Conservation (phyloP, 345 rosid species). For the Dovyalis caffra region DNA sequence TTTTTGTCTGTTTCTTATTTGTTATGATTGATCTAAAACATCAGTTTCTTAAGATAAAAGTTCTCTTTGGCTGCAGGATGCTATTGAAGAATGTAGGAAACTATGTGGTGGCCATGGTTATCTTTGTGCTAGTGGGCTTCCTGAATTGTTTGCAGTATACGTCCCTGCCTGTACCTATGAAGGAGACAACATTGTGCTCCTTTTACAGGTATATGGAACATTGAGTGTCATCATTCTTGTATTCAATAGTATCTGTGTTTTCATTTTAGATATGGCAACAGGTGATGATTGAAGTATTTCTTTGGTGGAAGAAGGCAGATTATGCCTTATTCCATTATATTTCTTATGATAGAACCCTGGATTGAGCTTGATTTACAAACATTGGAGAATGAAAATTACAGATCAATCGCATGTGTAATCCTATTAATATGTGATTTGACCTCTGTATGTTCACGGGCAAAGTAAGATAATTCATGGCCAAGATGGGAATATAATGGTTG, state of each 20-base stretch:
- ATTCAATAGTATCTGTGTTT: neutral
- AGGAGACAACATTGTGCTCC: constrained; percentile 95
- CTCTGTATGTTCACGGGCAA: neutral
- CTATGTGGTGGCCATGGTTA: constrained; percentile 99
- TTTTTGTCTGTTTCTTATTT: neutral
- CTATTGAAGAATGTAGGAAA: constrained; percentile 95
- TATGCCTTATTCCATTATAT: neutral
- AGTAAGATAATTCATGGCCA: neutral
- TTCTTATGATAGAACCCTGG: neutral
- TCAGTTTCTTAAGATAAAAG: neutral
- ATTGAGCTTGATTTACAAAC: neutral
- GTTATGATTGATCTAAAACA: neutral
- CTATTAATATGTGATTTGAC: neutral
- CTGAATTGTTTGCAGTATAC: constrained; percentile 94
- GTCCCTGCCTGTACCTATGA: constrained; percentile 96
- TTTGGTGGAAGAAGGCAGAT: neutral
- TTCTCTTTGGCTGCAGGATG: constrained; percentile 59
- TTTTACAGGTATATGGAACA: constrained; percentile 60
- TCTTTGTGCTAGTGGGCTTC: constrained; percentile 91
- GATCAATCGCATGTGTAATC: neutral
- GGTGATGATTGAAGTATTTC: neutral
- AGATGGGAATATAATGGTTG: neutral
- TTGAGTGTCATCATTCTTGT: neutral
- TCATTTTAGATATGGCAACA: neutral
- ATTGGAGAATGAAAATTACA: neutral